Conservation (phyloP, 2,329 filamentous ascomycete species). For the Pseudophaeomoniella oleicola region DNA sequence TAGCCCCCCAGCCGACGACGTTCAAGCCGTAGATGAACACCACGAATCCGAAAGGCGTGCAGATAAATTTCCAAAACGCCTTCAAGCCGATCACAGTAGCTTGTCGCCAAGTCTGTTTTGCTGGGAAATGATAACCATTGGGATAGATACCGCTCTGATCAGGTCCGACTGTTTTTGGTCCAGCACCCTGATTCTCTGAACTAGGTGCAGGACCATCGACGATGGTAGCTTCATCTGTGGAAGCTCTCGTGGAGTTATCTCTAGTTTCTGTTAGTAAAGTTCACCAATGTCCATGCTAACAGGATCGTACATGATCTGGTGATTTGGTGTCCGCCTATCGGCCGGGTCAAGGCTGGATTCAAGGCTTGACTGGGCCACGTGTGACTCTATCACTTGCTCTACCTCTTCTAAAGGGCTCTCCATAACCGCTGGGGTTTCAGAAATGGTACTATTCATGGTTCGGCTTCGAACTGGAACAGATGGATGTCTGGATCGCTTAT, state of each 20-base stretch:
- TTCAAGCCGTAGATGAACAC: conserved; percentile 69
- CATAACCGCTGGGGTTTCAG: background rate
- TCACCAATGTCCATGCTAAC: too few species aligned
- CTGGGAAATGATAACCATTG: conserved; percentile 20
- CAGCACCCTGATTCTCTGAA: background rate
- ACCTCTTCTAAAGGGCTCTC: background rate
- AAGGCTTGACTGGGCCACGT: too few species aligned
- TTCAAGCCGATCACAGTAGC: conserved; percentile 15
- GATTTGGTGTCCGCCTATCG: background rate
- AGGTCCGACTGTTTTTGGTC: conserved; percentile 9
- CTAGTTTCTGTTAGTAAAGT: too few species aligned
- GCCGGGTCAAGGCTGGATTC: too few species aligned
- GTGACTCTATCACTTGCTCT: too few species aligned
- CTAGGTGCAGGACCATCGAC: background rate
- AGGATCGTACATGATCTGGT: background rate
- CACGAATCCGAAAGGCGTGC: conserved; percentile 61
- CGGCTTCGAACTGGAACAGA: background rate
- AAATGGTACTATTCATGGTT: background rate
- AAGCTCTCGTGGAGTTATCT: too few species aligned
- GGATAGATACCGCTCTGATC: conserved; percentile 19
- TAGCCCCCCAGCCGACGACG: conserved; percentile 77
- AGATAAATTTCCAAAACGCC: conserved; percentile 40
- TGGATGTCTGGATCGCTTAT: conserved; percentile 9
- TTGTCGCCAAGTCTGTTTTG: conserved; percentile 19
- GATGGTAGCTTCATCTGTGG: too few species aligned